phyloP scores from a whole-genome alignment of 1,284 basidiomycete genomes.

The Fomitopsis schrenkii region DNA sequence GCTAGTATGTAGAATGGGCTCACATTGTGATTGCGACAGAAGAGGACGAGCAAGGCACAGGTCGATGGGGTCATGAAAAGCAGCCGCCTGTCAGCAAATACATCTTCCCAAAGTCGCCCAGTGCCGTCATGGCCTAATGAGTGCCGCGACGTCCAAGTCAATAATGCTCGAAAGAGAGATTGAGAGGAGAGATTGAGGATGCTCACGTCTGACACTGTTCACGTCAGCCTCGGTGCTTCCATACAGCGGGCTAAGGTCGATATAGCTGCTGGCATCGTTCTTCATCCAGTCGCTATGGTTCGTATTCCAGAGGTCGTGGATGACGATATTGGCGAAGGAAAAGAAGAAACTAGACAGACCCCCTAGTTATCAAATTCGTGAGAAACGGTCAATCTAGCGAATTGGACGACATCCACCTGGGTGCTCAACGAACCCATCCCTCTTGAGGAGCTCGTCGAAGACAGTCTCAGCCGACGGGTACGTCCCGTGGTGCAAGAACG shows the following conservation, averaged over 20 bases:
- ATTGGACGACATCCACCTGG: constrained; percentile 11
- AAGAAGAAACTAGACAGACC: constrained; percentile 68
- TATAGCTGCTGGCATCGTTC: constrained; percentile 71
- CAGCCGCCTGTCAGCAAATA: constrained; percentile 66
- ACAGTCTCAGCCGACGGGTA: constrained; percentile 68
- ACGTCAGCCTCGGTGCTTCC: constrained; percentile 49
- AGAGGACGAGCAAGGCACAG: constrained; percentile 64
- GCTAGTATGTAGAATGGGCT: constrained; percentile 18
- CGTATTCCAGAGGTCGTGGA: constrained; percentile 73
- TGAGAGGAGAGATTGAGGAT: not conserved
- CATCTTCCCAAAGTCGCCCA: constrained; percentile 64
- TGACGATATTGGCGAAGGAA: constrained; percentile 74
- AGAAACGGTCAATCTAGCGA: no score
- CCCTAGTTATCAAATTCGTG: constrained; percentile 6
- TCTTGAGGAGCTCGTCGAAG: constrained; percentile 69
- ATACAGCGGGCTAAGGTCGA: constrained; percentile 77
- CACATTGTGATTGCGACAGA: constrained; percentile 76
- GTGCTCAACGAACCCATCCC: constrained; percentile 29
- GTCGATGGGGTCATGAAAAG: constrained; percentile 72
- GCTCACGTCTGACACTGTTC: constrained; percentile 17
- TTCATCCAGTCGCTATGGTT: constrained; percentile 46
- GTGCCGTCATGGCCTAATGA: constrained; percentile 46
- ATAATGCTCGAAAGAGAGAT: no score
- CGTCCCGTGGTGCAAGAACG: constrained; percentile 34
- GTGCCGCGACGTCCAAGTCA: not conserved